phyloP scores from a whole-genome alignment of 2,329 filamentous ascomycete species.

The Microsporum canis region DNA sequence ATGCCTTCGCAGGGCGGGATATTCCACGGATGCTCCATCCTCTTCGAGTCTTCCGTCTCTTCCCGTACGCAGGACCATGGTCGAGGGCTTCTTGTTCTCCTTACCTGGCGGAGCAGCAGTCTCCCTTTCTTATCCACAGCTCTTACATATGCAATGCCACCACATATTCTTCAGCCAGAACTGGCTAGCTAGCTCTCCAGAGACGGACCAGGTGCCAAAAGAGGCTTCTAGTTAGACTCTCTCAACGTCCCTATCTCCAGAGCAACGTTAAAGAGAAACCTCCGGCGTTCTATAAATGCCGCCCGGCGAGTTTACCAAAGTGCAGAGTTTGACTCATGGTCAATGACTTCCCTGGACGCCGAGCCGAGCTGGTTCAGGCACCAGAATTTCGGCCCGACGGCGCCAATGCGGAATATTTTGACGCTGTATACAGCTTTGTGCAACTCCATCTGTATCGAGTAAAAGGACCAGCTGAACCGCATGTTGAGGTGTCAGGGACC shows the following conservation, averaged over 20 bases:
- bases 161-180: neutral
- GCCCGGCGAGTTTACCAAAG: neutral
- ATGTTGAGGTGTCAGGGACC: no score
- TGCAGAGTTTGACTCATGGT: neutral
- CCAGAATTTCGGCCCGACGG: constrained; percentile 2
- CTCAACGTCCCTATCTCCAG: neutral
- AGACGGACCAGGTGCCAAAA: neutral
- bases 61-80: neutral
- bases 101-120: neutral
- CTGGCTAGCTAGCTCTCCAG: neutral
- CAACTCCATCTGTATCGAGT: neutral
- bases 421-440: neutral
- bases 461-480: neutral
- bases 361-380: constrained; percentile 2
- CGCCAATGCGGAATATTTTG: neutral
- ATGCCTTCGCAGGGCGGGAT: neutral
- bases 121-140: neutral
- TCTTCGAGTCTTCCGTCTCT: neutral
- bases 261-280: neutral
- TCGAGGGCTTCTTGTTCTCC: neutral
- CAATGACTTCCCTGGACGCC: neutral
- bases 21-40: neutral
- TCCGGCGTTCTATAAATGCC: neutral
- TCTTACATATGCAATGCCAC: neutral
- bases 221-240: neutral